Base-by-base conservation (phyloP, 2,329 filamentous ascomycete genomes). In the Sporothrix euskadiensis region DNA sequence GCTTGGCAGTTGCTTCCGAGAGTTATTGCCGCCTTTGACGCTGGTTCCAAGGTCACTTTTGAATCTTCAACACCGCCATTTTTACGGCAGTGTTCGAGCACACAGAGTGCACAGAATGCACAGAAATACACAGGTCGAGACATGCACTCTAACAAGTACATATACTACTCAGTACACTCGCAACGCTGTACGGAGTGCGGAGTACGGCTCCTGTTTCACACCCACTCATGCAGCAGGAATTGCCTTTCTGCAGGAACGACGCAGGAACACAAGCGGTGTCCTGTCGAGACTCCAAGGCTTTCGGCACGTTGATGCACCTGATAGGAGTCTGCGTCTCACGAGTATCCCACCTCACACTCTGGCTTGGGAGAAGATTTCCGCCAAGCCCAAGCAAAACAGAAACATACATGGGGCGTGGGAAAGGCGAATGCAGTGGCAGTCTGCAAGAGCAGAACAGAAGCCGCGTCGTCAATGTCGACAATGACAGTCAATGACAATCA, bases 251-350 rank as follows among this genome's bases (percentile, higher is more conserved):
- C 44, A 69, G 66, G 47, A 69, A 69, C 66, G 44, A 54, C 44
- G 66, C 66, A 69, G 66, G 66, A 69, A 69, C 66, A 69, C 66
- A 69, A 26, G 66, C 47, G 47, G 65, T 56, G 63, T 65, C 63
- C 9, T n/a, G 66, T 26, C 44, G 44, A 49, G 44, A 4, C 3
- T 56, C 12, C 61, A 47, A 66, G 12, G 22, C 63, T n/a, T 26
- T 49, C 66, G 41, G 69, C 54, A 71, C 52, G 54, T 35, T 30
- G n/a, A 61, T 63, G 69, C 57, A 71, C 56, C 69, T 61, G 54
- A 71, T 35, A 71, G 69, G 69, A 59, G 69, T 41, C 16, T 59
- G 69, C 39, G 69, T 59, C 69, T 59, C 54, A 61, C 22, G 39
- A 59, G n/a, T 39, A 57, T 32, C 52, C 57, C 68, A 56, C 68